Conservation (phyloP, 345 rosid genomes). For the Rhodamnia argentea region DNA sequence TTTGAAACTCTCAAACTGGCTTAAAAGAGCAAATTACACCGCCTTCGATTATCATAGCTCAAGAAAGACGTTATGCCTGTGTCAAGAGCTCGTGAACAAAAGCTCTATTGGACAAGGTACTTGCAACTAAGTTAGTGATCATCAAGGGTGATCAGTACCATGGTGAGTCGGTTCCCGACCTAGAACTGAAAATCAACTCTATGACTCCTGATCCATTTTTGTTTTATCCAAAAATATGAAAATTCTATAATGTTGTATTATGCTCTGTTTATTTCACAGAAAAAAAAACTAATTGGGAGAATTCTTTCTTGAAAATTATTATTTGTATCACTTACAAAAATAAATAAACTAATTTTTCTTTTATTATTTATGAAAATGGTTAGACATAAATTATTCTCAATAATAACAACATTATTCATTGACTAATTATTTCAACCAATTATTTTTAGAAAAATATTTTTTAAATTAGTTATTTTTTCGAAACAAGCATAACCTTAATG, state of each 20-base stretch:
- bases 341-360: too few relatives aligned
- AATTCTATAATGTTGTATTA: background rate
- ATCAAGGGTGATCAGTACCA: fast-evolving
- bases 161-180: fast-evolving
- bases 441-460: too few relatives aligned
- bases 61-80: fast-evolving
- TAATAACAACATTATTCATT: too few relatives aligned
- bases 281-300: too few relatives aligned
- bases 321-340: too few relatives aligned
- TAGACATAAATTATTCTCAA: too few relatives aligned
- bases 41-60: background rate
- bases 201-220: fast-evolving
- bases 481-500: background rate
- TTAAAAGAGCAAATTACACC: background rate
- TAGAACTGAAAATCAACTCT: background rate
- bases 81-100: background rate
- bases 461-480: too few relatives aligned
- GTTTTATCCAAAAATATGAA: background rate
- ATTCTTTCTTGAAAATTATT: too few relatives aligned
- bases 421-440: too few relatives aligned
- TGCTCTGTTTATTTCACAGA: too few relatives aligned
- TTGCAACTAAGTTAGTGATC: background rate
- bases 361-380: too few relatives aligned
- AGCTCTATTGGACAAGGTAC: background rate
- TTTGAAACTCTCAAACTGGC: background rate